Evolutionary conservation across 2,329 filamentous ascomycete species (phyloP).

Genomic region (Phyllachora maydis): DNA sequence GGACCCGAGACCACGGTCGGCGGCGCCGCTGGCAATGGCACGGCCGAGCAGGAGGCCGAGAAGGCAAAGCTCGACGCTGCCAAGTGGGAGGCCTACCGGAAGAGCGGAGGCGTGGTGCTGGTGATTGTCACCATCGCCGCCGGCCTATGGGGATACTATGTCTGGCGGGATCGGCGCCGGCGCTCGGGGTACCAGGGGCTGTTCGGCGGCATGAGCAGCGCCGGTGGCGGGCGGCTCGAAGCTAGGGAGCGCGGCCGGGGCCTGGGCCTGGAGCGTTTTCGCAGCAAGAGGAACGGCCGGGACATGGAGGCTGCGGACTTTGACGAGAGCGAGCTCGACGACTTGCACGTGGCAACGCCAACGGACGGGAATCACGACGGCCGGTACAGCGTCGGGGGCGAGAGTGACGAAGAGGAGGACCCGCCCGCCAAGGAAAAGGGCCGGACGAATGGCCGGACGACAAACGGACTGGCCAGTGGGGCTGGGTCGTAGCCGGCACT

Average conservation of each 20-base stretch:
- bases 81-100: conserved; percentile 75
- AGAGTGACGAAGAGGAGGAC: conserved; percentile 37
- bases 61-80: conserved; percentile 60
- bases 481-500: too few species aligned
- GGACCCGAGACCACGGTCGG: conserved; percentile 59
- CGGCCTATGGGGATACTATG: conserved; percentile 50
- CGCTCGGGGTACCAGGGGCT: conserved; percentile 33
- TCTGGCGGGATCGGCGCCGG: conserved; percentile 40
- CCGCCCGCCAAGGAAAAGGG: conserved; percentile 10
- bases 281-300: conserved; percentile 20
- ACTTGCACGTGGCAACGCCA: conserved; percentile 31
- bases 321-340: conserved; percentile 44
- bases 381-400: conserved; percentile 35
- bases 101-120: conserved; percentile 69
- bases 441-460: conserved; percentile 5
- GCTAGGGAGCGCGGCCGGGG: conserved; percentile 5
- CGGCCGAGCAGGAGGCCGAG: conserved; percentile 42
- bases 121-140: conserved; percentile 62
- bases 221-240: conserved; percentile 6
- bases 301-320: conserved; percentile 45
- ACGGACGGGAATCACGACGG: conserved; percentile 17
- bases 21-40: conserved; percentile 36
- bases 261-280: conserved; percentile 22
- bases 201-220: conserved; percentile 14
- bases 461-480: conserved; percentile 4